Evolutionary conservation across 2,329 filamentous ascomycete genomes (phyloP).

Genomic region (Arthrobotrys musiformis): DNA sequence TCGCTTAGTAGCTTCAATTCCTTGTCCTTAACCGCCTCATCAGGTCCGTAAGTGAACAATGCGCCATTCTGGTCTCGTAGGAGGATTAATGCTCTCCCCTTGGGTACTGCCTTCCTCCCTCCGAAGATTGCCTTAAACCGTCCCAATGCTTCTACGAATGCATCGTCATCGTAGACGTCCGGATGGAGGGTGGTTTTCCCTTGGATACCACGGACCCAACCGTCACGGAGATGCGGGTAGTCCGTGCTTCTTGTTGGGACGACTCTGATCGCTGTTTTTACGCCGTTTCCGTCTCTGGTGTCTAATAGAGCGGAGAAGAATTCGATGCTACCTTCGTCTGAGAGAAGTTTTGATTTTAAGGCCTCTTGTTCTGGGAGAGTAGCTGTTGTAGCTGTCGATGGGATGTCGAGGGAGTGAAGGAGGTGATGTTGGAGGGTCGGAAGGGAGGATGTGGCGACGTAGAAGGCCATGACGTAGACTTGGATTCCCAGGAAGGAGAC

Average conservation of each 20-base stretch:
- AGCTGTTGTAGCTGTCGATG: conserved; percentile 75
- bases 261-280: conserved; percentile 83
- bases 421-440: conserved; percentile 80
- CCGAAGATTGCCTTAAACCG: conserved; percentile 86
- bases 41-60: conserved; percentile 69
- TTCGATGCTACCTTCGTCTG: conserved; percentile 73
- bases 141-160: conserved; percentile 78
- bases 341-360: conserved; percentile 74
- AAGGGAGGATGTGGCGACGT: conserved; percentile 85
- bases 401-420: conserved; percentile 26
- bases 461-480: conserved; percentile 94
- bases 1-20: conserved; percentile 61
- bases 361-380: conserved; percentile 82
- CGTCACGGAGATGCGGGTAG: conserved; percentile 90
- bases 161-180: conserved; percentile 74
- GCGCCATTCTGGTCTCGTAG: conserved; percentile 73
- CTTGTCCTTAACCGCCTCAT: conserved; percentile 66
- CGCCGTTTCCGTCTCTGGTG: conserved; percentile 63
- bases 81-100: conserved; percentile 80
- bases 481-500: conserved; percentile 90
- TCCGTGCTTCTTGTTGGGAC: conserved; percentile 93
- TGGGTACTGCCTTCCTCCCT: conserved; percentile 76
- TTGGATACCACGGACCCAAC: conserved; percentile 86
- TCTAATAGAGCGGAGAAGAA: conserved; percentile 46
- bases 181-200: conserved; percentile 62